A percentile compares a stretch with the other conserved stretches of the same genome.
These are phyloP conservation scores for Tricholoma terreum DNA, from an alignment of 768 basidiomycete species.

Conservation along the genomic window DNA sequence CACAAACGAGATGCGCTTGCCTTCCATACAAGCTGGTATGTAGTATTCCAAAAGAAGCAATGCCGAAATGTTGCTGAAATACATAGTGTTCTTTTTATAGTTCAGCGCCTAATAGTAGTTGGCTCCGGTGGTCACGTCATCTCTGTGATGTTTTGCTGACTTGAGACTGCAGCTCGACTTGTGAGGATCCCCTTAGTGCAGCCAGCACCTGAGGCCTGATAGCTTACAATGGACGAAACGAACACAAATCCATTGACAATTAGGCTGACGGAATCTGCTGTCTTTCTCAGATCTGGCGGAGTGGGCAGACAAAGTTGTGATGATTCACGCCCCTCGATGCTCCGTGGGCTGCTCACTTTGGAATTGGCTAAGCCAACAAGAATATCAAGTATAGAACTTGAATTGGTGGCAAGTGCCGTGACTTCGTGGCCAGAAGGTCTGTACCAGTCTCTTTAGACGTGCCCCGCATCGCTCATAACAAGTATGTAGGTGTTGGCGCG, in stretches of 20 bases:
- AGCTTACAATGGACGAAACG: conserved; percentile 14
- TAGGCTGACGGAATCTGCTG: conserved; percentile 68
- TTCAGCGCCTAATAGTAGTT: too few species aligned
- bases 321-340: conserved; percentile 44
- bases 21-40: too few species aligned
- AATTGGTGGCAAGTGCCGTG: conserved; percentile 66
- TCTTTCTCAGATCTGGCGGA: conserved; percentile 59
- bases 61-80: too few species aligned
- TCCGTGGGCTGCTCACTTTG: conserved; percentile 62
- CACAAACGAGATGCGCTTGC: too few species aligned
- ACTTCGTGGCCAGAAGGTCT: conserved; percentile 88
- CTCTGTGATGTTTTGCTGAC: too few species aligned
- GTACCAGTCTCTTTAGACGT: conserved; percentile 12
- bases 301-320: conserved; percentile 28
- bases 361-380: conserved; percentile 71
- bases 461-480: neutral
- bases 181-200: too few species aligned
- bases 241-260: conserved; percentile 50
- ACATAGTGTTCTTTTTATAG: too few species aligned
- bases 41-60: too few species aligned
- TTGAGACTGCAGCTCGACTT: too few species aligned
- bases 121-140: too few species aligned
- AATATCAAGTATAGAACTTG: conserved; percentile 82
- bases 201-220: neutral
- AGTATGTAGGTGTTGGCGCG: conserved; percentile 55